phyloP scores from a whole-genome alignment of 495 filamentous ascomycete genomes.

The Aspergillus sparsus region DNA sequence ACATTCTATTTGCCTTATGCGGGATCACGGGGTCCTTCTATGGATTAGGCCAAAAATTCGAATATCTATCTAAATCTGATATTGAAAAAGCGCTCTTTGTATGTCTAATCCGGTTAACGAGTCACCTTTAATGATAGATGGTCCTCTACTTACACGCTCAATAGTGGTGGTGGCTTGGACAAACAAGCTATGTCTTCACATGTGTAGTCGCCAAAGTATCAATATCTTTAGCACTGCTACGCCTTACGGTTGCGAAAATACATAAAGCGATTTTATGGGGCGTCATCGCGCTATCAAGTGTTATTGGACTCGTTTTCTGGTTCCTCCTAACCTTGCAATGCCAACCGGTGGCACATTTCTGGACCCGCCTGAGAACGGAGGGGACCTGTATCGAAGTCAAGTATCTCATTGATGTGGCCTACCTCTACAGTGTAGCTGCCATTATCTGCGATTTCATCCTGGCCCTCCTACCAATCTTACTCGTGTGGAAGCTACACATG shows the following conservation, averaged over 20 bases:
- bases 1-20: slow-evolving; percentile 42
- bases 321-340: slow-evolving; percentile 47
- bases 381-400: slow-evolving; percentile 39
- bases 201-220: slow-evolving; percentile 41
- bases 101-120: slow-evolving; percentile 21
- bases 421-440: slow-evolving; percentile 46
- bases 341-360: slow-evolving; percentile 42
- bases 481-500: slow-evolving; percentile 46
- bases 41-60: slow-evolving; percentile 36
- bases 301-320: slow-evolving; percentile 38
- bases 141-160: background rate
- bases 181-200: slow-evolving; percentile 39
- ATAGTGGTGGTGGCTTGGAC: slow-evolving; percentile 48
- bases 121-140: background rate
- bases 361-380: slow-evolving; percentile 29
- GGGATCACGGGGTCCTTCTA: slow-evolving; percentile 41
- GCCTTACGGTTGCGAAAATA: slow-evolving; percentile 32
- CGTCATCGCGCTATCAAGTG: slow-evolving; percentile 33
- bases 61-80: slow-evolving; percentile 15
- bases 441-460: slow-evolving; percentile 43
- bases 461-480: slow-evolving; percentile 38
- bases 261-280: slow-evolving; percentile 35
- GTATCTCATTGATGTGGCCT: slow-evolving; percentile 37
- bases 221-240: slow-evolving; percentile 44
- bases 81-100: slow-evolving; percentile 46